Evolutionary conservation across 495 filamentous ascomycete genomes (phyloP), one percentile per base, ranked within the genome.

Genomic region (Lasiosphaeria ovina): DNA sequence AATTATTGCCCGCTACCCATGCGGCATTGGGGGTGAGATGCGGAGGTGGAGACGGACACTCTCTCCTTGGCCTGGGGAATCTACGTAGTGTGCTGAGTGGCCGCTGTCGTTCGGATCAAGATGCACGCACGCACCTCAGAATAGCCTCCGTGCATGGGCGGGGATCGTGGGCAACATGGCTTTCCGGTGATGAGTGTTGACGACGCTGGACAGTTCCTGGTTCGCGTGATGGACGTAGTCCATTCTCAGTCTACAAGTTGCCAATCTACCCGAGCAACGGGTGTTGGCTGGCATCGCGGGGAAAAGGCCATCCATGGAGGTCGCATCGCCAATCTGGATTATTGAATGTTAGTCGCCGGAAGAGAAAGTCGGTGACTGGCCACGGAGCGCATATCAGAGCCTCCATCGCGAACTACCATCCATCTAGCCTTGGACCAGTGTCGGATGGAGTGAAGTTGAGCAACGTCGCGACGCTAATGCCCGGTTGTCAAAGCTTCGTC

Each of bases 361-460:
- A 9, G 8, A 47, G 16, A 47, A 47, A 9, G 44, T 47, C 44
- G 44, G 44, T 47, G 44, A 47, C 44, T n/a, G 11, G 5, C 44
- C 44, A n/a, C 2, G 11, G 44, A 14, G 44, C 38, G 8, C 8
- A 47, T 47, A 47, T 47, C 44, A 47, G 12, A 47, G 44, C 2
- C 16, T n/a, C 44, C 44, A 47, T 59, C 40, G 50, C 57, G 57
- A 51, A 35, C 47, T 48, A 47, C 45, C 6, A 38, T 14, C 17
- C 38, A 42, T 24, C 2, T 24, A 2, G 24, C 24, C 24, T 24
- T 24, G 24, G 24, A 24, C 24, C 24, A 24, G 24, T 2, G 24
- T 42, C 1, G 38, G 38, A 42, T 3, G 38, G 14, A 14, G 38
- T 42, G 8, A 42, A 42, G 38, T 42, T 42, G 38, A 24, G 24